phyloP scores from a whole-genome alignment of 2,329 filamentous ascomycete genomes.

The Emmonsia crescens region DNA sequence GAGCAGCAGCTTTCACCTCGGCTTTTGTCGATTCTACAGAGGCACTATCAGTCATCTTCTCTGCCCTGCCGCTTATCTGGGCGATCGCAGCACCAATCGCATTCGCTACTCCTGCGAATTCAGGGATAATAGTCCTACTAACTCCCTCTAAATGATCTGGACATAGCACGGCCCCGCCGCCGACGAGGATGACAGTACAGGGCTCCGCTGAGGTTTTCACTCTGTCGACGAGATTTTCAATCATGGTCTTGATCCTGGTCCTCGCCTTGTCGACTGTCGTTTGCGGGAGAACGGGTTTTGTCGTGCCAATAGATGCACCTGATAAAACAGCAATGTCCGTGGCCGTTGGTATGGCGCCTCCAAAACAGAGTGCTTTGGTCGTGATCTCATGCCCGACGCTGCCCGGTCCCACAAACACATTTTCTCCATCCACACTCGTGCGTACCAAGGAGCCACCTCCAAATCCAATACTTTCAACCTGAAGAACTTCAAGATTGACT shows the following conservation, averaged over 20 bases:
- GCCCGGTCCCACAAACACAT: constrained; percentile 43
- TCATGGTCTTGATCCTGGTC: constrained; percentile 33
- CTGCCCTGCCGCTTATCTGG: constrained; percentile 43
- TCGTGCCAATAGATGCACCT: constrained; percentile 20
- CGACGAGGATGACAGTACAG: constrained; percentile 45
- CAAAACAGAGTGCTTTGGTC: constrained; percentile 46
- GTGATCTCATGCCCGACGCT: constrained; percentile 50
- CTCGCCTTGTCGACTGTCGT: constrained; percentile 16
- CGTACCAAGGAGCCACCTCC: constrained; percentile 44
- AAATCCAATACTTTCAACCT: constrained; percentile 46
- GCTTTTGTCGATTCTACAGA: constrained; percentile 20
- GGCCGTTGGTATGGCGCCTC: constrained; percentile 46
- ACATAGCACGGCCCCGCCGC: constrained; percentile 46
- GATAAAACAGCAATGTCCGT: constrained; percentile 45
- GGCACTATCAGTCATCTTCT: constrained; percentile 39
- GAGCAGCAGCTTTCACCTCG: constrained; percentile 15
- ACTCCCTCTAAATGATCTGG: constrained; percentile 41
- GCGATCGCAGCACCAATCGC: constrained; percentile 51
- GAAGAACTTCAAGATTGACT: constrained; percentile 51
- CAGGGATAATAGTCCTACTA: constrained; percentile 40
- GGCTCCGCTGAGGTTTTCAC: constrained; percentile 47
- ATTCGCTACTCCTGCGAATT: constrained; percentile 47
- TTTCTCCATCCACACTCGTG: constrained; percentile 21
- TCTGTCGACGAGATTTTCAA: constrained; percentile 44
- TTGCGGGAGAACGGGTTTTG: constrained; percentile 15